Conservation (phyloP, 1,139 yeast genomes). For the Pneumocystis jirovecii region DNA sequence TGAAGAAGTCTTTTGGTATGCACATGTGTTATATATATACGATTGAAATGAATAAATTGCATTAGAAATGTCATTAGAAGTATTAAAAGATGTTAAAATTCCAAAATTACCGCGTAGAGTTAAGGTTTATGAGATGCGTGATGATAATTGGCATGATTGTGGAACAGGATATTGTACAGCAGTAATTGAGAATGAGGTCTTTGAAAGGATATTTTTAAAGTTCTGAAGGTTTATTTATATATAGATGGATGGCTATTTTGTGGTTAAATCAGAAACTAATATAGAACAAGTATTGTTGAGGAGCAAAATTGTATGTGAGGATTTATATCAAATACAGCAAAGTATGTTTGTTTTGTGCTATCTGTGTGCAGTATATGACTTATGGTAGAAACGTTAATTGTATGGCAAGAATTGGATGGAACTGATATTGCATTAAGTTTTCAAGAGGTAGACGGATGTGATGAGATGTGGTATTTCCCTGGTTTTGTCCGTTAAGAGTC, state of each 20-base stretch:
- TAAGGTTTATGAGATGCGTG: conserved; percentile 67
- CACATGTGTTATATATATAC: neutral
- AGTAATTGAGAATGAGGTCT: conserved; percentile 29
- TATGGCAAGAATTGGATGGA: conserved; percentile 76
- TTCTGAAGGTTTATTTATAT: conserved; percentile 4
- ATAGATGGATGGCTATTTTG: conserved; percentile 37
- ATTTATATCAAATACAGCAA: conserved; percentile 84
- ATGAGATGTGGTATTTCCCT: conserved; percentile 39
- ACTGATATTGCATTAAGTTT: conserved; percentile 79
- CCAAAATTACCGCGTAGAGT: conserved; percentile 55
- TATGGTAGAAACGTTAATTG: conserved; percentile 57
- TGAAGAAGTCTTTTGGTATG: neutral
- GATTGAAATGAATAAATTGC: neutral
- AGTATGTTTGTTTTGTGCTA: conserved; percentile 4
- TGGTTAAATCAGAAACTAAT: conserved; percentile 60
- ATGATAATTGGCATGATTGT: conserved; percentile 78
- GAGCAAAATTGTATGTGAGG: conserved; percentile 54
- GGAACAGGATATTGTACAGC: conserved; percentile 91
- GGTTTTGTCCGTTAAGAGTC: neutral
- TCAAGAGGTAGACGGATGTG: conserved; percentile 85
- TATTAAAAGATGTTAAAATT: conserved; percentile 11
- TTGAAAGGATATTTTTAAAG: conserved; percentile 2
- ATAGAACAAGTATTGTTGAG: conserved; percentile 45
- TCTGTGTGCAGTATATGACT: neutral
- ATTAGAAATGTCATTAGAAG: neutral